Base-by-base conservation (phyloP, 2,329 filamentous ascomycete genomes). In the Verticillium albo-atrum region DNA sequence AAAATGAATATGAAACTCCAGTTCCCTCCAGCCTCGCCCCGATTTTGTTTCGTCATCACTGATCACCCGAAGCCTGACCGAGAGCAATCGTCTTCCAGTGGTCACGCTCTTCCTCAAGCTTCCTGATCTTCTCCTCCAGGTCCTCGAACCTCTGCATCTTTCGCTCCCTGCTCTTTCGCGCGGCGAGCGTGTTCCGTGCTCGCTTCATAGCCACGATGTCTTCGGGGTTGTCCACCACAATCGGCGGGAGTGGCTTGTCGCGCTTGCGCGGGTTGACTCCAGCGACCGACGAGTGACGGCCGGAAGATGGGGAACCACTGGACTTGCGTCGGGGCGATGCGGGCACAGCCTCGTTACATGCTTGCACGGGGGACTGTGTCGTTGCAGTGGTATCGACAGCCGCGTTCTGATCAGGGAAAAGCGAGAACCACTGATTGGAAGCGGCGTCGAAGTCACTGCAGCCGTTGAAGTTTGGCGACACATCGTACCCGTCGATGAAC, bases 121-220 rank as follows among this genome's bases (percentile, higher is more conserved):
- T 86, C 20, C 79, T 81, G 68, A 96, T 92, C 68, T 85, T 81
- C 42, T 83, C 82, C 78, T 96, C 90, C 53, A 97, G 81, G 60
- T 87, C 85, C 59, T 90, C 87, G 62, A 94, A 81, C 66, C 88
- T 85, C 71, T 89, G 82, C 60, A 91, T 87, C 79, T 97, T 97
- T 65, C 92, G 89, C 70, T 92, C 89, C 57, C 94, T 89, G 61
- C 92, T 97, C 78, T 97, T 97, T 66, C 94, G 92, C 68, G 94
- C 94, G 20, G 94, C 94, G 73, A 96, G 84, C 9, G 92, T 96
- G 74, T 97, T 98, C 66, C 92, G 89, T 56, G 92, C 93, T 73
- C 94, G 90, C 87, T 97, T 97, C 82, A 93, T 85, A 23, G 91
- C 92, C n/a, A 89, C 73, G 10, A 83, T 84, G 69, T 97, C 93